Evolutionary conservation across 306 rosid genomes (phyloP).

Genomic region (Glycine tomentella): DNA sequence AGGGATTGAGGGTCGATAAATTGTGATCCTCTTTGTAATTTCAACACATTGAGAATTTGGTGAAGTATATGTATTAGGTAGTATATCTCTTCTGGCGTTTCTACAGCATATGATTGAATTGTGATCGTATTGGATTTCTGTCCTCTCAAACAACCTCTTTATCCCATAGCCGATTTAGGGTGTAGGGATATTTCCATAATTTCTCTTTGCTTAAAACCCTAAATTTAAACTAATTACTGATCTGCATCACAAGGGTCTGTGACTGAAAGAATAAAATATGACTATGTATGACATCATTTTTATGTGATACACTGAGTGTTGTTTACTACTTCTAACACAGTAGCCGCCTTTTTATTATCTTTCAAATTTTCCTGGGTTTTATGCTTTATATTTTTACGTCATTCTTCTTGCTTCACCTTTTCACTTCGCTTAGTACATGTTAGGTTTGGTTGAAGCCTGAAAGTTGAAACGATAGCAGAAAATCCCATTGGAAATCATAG

Average conservation of each 20-base stretch:
- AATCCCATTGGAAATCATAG: slow-evolving; percentile 5
- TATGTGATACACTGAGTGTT: background rate
- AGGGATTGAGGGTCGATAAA: background rate
- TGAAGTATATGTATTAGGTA: background rate
- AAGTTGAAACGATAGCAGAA: background rate
- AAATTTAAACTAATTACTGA: background rate
- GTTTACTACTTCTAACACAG: background rate
- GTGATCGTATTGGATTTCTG: slow-evolving; percentile 3
- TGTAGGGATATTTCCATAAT: background rate
- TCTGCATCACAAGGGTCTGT: background rate
- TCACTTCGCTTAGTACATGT: background rate
- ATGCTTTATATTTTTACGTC: background rate
- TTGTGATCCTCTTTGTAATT: background rate
- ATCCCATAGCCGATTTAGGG: background rate
- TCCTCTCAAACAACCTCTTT: slow-evolving; percentile 10
- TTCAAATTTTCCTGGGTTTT: background rate
- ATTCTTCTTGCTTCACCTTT: slow-evolving; percentile 29
- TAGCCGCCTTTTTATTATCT: slow-evolving; percentile 14
- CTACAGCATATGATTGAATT: background rate
- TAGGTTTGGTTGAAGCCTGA: background rate
- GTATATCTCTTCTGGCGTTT: background rate
- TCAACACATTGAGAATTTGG: background rate
- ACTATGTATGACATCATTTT: background rate
- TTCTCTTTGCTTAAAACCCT: background rate
- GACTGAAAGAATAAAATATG: background rate